A percentile compares a stretch with the other conserved stretches of the same genome.
Conservation (phyloP, 2,329 filamentous ascomycete genomes). For the Colletotrichum tropicale region DNA sequence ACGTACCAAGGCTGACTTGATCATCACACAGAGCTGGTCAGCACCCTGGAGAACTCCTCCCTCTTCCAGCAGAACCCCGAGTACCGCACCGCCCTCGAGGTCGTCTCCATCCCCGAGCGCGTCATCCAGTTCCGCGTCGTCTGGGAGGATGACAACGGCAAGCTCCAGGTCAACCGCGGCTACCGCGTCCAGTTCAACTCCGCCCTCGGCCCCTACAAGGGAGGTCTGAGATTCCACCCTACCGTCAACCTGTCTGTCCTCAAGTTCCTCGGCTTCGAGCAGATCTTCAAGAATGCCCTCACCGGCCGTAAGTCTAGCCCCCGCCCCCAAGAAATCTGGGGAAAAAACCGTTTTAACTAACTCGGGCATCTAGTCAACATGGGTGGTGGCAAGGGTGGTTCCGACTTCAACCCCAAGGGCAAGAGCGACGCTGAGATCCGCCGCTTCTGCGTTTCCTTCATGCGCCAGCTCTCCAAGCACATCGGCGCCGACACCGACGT, state of each 20-base stretch:
- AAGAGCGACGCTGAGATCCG: slow-evolving; percentile 98
- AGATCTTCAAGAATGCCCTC: slow-evolving; percentile 99
- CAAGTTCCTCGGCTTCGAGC: slow-evolving; percentile 99
- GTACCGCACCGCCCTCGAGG: slow-evolving; percentile 87
- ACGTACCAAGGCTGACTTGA: slow-evolving; percentile 22
- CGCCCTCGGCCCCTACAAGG: slow-evolving; percentile 96
- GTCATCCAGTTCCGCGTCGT: slow-evolving; percentile 96
- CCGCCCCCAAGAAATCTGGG: background rate
- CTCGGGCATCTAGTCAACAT: slow-evolving; percentile 70
- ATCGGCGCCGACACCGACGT: slow-evolving; percentile 97
- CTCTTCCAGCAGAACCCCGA: slow-evolving; percentile 95
- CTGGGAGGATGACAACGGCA: slow-evolving; percentile 93
- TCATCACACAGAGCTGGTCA: slow-evolving; percentile 76
- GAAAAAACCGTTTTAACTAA: slow-evolving; percentile 14
- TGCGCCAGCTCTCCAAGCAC: slow-evolving; percentile 94
- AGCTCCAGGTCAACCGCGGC: slow-evolving; percentile 91
- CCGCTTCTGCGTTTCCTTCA: slow-evolving; percentile 95
- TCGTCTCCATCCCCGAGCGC: slow-evolving; percentile 91
- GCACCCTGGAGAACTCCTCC: slow-evolving; percentile 90
- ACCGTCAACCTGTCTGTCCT: slow-evolving; percentile 75
- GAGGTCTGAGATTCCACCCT: slow-evolving; percentile 93
- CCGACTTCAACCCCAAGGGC: slow-evolving; percentile 99
- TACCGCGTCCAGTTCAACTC: slow-evolving; percentile 99
- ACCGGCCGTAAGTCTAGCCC: slow-evolving; percentile 75
- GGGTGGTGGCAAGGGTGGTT: slow-evolving; percentile 96